Conservation (phyloP, 345 rosid genomes). For the Passiflora organensis region DNA sequence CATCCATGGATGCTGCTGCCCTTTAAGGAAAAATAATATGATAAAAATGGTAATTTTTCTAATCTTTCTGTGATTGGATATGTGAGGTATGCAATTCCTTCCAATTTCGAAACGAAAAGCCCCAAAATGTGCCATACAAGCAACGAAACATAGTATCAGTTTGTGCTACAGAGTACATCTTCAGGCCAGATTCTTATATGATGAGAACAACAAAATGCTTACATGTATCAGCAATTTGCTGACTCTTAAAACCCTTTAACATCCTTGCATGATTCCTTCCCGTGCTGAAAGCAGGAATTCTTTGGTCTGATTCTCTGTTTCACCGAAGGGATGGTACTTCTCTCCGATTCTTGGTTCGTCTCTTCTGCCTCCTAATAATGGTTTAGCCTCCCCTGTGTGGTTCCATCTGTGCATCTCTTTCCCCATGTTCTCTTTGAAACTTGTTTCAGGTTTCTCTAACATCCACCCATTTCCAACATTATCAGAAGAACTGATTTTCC, state of each 20-base stretch:
- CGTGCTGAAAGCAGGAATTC: slow-evolving; percentile 36
- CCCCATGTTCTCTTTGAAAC: slow-evolving; percentile 38
- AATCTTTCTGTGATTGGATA: no score
- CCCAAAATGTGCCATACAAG: no score
- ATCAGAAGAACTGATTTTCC: slow-evolving; percentile 5
- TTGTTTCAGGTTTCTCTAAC: slow-evolving; percentile 18
- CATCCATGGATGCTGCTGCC: slow-evolving; percentile 44
- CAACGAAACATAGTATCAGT: no score
- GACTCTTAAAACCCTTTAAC: background rate
- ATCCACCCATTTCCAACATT: background rate
- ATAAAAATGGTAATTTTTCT: no score
- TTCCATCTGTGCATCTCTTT: slow-evolving; percentile 34
- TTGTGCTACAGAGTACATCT: no score
- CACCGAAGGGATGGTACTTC: slow-evolving; percentile 48
- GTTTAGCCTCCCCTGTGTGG: slow-evolving; percentile 27
- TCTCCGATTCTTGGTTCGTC: slow-evolving; percentile 18
- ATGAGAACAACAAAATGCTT: no score
- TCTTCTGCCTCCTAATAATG: slow-evolving; percentile 29
- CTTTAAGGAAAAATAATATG: slow-evolving; percentile 42
- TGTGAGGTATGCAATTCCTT: slow-evolving; percentile 33
- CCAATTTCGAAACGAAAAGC: slow-evolving; percentile 57
- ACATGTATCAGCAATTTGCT: no score
- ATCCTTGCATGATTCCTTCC: slow-evolving; percentile 30
- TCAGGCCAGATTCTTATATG: no score
- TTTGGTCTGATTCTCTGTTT: slow-evolving; percentile 21